A percentile compares a stretch with the other conserved stretches of the same genome.
Conservation (phyloP, 495 filamentous ascomycete species). For the Penicillium pancosmium region DNA sequence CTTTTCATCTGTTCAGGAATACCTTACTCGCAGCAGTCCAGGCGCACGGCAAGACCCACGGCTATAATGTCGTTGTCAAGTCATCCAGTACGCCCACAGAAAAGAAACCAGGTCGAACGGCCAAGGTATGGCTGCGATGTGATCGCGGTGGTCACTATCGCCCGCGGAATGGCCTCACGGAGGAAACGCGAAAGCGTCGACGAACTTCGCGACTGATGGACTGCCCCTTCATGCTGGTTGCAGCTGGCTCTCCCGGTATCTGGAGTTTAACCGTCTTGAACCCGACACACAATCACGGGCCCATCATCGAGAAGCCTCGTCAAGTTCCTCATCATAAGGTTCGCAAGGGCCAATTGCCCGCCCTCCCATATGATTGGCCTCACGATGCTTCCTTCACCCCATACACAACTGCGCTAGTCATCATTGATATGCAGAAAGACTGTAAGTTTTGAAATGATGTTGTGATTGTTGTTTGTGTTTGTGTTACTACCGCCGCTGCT, state of each 20-base stretch:
- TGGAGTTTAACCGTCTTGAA: constrained; percentile 50
- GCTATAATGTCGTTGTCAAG: constrained; percentile 53
- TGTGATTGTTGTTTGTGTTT: too few species aligned
- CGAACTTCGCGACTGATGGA: constrained; percentile 52
- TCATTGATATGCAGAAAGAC: constrained; percentile 77
- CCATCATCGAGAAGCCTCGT: constrained; percentile 44
- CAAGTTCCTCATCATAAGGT: constrained; percentile 47
- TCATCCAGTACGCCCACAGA: constrained; percentile 51
- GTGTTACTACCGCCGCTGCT: background rate
- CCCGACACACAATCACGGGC: constrained; percentile 50
- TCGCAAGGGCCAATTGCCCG: constrained; percentile 50
- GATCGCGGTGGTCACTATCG: constrained; percentile 56
- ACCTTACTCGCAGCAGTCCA: constrained; percentile 48
- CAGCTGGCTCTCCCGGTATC: constrained; percentile 47
- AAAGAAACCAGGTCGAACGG: constrained; percentile 51
- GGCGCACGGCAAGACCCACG: constrained; percentile 47
- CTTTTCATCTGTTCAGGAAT: constrained; percentile 23
- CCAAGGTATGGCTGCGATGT: constrained; percentile 53
- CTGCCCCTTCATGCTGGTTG: constrained; percentile 52
- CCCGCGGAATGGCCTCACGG: constrained; percentile 51
- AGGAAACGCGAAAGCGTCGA: constrained; percentile 50
- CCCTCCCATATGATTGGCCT: constrained; percentile 64
- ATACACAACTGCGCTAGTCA: constrained; percentile 63
- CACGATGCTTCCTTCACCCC: constrained; percentile 60
- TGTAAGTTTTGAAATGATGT: constrained; percentile 43